Evolutionary conservation across 1,139 yeast genomes (phyloP).

Genomic region (Zygosaccharomyces sapae): DNA sequence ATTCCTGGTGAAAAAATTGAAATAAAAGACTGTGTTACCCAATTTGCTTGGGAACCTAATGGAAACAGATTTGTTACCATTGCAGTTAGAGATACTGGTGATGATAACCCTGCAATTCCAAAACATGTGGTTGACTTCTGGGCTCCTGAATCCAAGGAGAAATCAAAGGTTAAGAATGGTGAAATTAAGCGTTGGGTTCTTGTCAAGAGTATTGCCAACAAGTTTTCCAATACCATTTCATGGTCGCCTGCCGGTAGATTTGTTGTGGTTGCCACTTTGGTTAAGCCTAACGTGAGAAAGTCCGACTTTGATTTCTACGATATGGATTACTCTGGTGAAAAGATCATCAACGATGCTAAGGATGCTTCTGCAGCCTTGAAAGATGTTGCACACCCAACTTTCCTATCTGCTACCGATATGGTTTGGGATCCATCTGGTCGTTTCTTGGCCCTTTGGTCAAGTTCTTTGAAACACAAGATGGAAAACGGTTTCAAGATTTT

Average conservation of each 20-base stretch:
- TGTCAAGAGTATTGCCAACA: constrained; percentile 55
- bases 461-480: constrained; percentile 76
- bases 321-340: constrained; percentile 72
- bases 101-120: constrained; percentile 64
- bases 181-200: constrained; percentile 52
- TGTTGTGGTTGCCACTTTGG: constrained; percentile 70
- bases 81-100: constrained; percentile 56
- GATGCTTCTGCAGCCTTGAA: constrained; percentile 55
- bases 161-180: constrained; percentile 35
- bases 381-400: constrained; percentile 59
- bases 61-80: constrained; percentile 82
- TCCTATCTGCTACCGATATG: constrained; percentile 75
- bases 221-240: constrained; percentile 65
- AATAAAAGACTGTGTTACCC: constrained; percentile 80
- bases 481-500: constrained; percentile 89
- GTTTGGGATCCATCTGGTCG: constrained; percentile 98
- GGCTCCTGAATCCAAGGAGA: constrained; percentile 57
- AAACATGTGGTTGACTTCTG: constrained; percentile 74
- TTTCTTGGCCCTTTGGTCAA: constrained; percentile 84
- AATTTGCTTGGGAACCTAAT: constrained; percentile 95
- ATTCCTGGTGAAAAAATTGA: constrained; percentile 94
- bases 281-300: constrained; percentile 46
- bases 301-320: constrained; percentile 86
- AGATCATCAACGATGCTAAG: constrained; percentile 31
- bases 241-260: constrained; percentile 97